Evolutionary conservation across 768 basidiomycete species (phyloP).

Genomic region (Lactarius evosmus): DNA sequence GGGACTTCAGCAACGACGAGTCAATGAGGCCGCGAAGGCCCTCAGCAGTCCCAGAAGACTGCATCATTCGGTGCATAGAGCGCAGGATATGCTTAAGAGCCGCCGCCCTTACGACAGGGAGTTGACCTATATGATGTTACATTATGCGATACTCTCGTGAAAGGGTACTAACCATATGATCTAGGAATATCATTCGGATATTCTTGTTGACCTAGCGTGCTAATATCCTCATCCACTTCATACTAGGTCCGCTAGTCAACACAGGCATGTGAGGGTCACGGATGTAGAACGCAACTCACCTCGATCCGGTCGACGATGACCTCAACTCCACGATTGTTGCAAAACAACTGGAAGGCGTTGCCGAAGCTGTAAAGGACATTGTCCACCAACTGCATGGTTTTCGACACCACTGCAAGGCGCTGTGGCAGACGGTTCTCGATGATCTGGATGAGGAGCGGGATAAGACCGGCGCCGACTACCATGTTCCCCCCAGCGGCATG

Average conservation of each 20-base stretch:
- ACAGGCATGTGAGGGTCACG: background rate
- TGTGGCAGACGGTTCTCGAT: conserved; percentile 72
- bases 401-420: conserved; percentile 75
- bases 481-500: conserved; percentile 85
- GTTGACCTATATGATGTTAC: conserved; percentile 47
- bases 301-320: conserved; percentile 83
- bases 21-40: conserved; percentile 94
- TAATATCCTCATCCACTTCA: conserved; percentile 34
- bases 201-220: conserved; percentile 50
- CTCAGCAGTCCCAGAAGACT: conserved; percentile 89
- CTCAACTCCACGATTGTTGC: conserved; percentile 78
- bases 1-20: conserved; percentile 74
- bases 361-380: conserved; percentile 87
- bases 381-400: conserved; percentile 89
- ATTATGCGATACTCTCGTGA: conserved; percentile 6
- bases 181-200: conserved; percentile 44
- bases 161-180: conserved; percentile 47
- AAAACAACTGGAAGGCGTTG: conserved; percentile 85
- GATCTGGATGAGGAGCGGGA: conserved; percentile 85
- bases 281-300: conserved; percentile 44
- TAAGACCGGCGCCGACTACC: conserved; percentile 91
- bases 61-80: conserved; percentile 97
- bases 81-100: conserved; percentile 89
- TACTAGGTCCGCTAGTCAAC: conserved; percentile 30
- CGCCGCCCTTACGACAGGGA: conserved; percentile 70